Conservation (phyloP, 768 basidiomycete species). For the Harrya chromipes region DNA sequence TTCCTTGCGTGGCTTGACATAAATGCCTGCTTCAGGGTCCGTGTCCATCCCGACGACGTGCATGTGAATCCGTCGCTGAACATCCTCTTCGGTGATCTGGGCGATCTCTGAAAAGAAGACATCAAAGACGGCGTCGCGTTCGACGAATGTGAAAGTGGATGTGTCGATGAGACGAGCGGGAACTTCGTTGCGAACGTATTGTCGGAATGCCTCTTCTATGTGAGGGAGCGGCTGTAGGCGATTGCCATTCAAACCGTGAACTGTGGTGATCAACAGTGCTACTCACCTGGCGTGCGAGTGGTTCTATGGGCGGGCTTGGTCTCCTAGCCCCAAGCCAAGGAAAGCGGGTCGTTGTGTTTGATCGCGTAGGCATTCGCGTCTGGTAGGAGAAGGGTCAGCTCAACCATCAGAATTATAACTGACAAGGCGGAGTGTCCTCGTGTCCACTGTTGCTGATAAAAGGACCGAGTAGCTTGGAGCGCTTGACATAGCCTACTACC, state of each 20-base stretch:
- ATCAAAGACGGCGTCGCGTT: slow-evolving; percentile 16
- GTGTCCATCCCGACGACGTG: background rate
- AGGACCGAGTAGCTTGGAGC: background rate
- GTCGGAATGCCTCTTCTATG: slow-evolving; percentile 12
- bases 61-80: slow-evolving; percentile 5
- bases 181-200: slow-evolving; percentile 26
- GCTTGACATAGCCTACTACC: background rate
- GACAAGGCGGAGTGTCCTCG: background rate
- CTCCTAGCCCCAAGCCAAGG: slow-evolving; percentile 1
- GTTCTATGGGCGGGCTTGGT: background rate
- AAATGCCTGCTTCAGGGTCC: slow-evolving; percentile 13
- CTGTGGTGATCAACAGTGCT: too few species aligned
- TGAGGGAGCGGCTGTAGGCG: background rate
- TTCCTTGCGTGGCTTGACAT: slow-evolving; percentile 8
- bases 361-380: slow-evolving; percentile 2
- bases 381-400: background rate
- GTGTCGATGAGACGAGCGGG: slow-evolving; percentile 26
- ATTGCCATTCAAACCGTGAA: too few species aligned
- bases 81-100: slow-evolving; percentile 15
- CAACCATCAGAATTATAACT: slow-evolving; percentile 6
- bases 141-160: slow-evolving; percentile 18
- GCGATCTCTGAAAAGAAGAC: slow-evolving; percentile 19
- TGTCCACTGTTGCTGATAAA: background rate
- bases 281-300: slow-evolving; percentile 1
- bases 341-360: background rate